Base-by-base conservation (phyloP, 75 land plant species). In the Azolla pinnata region DNA sequence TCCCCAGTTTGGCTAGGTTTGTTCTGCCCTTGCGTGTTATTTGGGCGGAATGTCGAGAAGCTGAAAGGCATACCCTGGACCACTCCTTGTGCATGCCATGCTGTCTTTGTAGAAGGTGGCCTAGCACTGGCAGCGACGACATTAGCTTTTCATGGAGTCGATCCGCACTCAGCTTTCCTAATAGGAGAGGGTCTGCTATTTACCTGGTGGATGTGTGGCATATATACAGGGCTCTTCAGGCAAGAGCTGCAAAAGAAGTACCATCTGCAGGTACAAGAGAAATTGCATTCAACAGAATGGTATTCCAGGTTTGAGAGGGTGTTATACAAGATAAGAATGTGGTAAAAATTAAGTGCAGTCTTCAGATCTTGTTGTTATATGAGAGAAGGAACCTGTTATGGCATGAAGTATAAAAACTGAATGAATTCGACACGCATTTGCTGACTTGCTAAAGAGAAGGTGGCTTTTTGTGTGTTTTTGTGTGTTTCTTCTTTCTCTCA, bases 181-280 rank as follows among this genome's bases (percentile, higher is more conserved):
- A 67, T 90, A 33, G 82, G 79, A 28, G 97, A 90, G 73, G 83
- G 91, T 10, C 48, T 84, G 40, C 33, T 86, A 0, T 90, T 90
- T 65, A 57, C 78, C 21, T 90, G 97, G 97, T 90, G 97, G 97
- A 81, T 90, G 83, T 90, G 88, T 67, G 92, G 91, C 51, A 83
- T 90, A 1, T 90, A 90, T 44, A 83, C 83, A 24, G 91, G 97
- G 35, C 67, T 91, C 23, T 71, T 68, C 26, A 77, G 92, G 48
- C 85, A 86, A 35, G 65, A 70, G 25, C 61, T 90, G 27, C 97
- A 90, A 68, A 83, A 59, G 65, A 90, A 90, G 40, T 90, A 90
- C 66, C 97, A 90, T 71, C 81, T 90, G 26, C 52, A 85, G 86
- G 95, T 88, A 49, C 26, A 23, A 46, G 21, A 12, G 31, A 20